Base-by-base conservation (phyloP, 192 early-diverging fungal species). In the Backusella sp. region DNA sequence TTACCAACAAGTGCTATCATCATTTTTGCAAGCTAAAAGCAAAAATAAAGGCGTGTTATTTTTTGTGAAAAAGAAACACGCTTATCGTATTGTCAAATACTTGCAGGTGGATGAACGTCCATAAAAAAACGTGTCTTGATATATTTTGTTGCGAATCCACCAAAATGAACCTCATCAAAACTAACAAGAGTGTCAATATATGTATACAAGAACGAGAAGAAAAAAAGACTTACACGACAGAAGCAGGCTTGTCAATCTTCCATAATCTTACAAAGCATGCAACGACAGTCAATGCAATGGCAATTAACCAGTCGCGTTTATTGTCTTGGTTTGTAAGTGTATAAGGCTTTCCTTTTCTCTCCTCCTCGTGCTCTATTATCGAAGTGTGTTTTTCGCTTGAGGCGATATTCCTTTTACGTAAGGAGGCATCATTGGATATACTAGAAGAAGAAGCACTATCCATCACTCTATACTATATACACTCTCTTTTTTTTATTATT, bases 121-220 rank as follows among this genome's bases (percentile, higher is more conserved):
- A 98, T 97, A 81, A 91, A 97, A 82, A 94, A 98, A 36, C 92
- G 91, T 26, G 93, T 87, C 46, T 91, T 92, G 73, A 98, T 86
- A 80, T 98, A 98, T 80, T 91, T 88, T 52, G 73, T 75, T 69
- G 96, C 97, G 80, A 97, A 99, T 74, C 97, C 97, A 73, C 97
- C 97, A 86, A 99, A 99, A 72, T 99, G 97, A 42, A 99, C 97
- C 85, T 99, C 97, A 83, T 99, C 96, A 82, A 99, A 99, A 1
- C 92, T 95, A 79, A 35, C 23, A 72, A 49, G 32, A 59, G 26
- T 39, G 34, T 37, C 15, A 41, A 35, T 36, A 37, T 66, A n/a
- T 21, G 15, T 35, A 34, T 17, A 65, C 3, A 15, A 44, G 42
- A 44, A 4, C 19, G 11, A 39, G 9, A 39, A 8, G 9, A 12